phyloP scores from a whole-genome alignment of 2,329 filamentous ascomycete genomes.

The Malbranchea cinnamomea region DNA sequence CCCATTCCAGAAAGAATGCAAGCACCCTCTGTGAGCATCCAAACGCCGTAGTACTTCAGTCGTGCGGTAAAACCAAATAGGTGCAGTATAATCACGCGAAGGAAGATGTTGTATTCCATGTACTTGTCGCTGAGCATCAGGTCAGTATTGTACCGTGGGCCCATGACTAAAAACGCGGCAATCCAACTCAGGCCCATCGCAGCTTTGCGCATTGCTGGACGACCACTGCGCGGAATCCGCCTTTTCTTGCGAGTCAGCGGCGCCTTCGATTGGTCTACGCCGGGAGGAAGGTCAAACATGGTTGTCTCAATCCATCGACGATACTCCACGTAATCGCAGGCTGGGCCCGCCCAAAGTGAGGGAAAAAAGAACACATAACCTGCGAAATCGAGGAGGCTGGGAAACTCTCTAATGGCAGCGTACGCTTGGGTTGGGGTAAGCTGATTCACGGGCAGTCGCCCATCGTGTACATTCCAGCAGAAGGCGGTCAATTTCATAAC shows the following conservation, averaged over 20 bases:
- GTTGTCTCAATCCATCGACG: slow-evolving; percentile 80
- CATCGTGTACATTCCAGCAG: slow-evolving; percentile 96
- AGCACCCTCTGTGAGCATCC: slow-evolving; percentile 81
- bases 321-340: slow-evolving; percentile 92
- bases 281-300: slow-evolving; percentile 78
- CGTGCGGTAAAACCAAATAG: slow-evolving; percentile 70
- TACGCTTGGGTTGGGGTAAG: slow-evolving; percentile 81
- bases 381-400: slow-evolving; percentile 61
- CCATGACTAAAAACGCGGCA: slow-evolving; percentile 58
- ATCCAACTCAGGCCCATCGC: slow-evolving; percentile 65
- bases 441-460: slow-evolving; percentile 59
- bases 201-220: slow-evolving; percentile 67
- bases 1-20: slow-evolving; percentile 89
- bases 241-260: slow-evolving; percentile 78
- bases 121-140: slow-evolving; percentile 53
- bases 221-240: slow-evolving; percentile 80
- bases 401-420: slow-evolving; percentile 59
- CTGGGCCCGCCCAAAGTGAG: slow-evolving; percentile 71
- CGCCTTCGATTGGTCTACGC: slow-evolving; percentile 69
- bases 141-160: slow-evolving; percentile 48
- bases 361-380: slow-evolving; percentile 96
- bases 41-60: slow-evolving; percentile 93
- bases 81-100: slow-evolving; percentile 64
- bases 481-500: slow-evolving; percentile 97
- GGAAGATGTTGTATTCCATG: slow-evolving; percentile 51